Evolutionary conservation across 768 basidiomycete species (phyloP), one percentile per base, ranked within the genome.

Genomic region (Nevesoporus exiguus): DNA sequence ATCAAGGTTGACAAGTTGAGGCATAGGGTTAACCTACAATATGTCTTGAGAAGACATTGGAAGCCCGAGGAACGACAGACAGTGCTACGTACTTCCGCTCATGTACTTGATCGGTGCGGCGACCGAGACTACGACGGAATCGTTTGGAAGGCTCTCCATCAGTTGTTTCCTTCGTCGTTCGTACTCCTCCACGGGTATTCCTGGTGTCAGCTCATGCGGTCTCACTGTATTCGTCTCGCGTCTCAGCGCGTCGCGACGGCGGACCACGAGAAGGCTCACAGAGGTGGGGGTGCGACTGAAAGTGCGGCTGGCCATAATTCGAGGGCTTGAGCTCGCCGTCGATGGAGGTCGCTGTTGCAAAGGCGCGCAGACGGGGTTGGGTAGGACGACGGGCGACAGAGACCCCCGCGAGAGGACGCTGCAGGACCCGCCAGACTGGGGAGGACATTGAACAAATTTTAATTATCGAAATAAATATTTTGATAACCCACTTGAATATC

Each of bases 31-130:
- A 30, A 72, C 88, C 74, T 71, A 93, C 90, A 92, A 93, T 63
- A 93, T 93, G 58, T 87, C 80, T 79, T 58, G 43, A 48, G 37
- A 61, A 45, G 50, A 44, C 7, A 55, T 57, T 55, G 61, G 43
- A 58, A 58, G 27, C 44, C 24, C 43, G 62, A 44, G 42, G 34
- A 22, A 39, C 22, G 43, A 55, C 37, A 41, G 49, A 43, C 52
- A 59, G 36, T 15, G 54, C 59, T 54, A 81, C 85, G 66, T 70
- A 88, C 89, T 86, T 65, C 77, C 82, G 60, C 82, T 86, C 87
- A 94, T 93, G 67, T 87, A 93, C 70, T 93, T 91, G 54, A 94
- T 74, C 2, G 86, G 83, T 2, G 87, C 90, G 7, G 90, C 86
- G 10, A 88, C 78, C 19, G 84, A 83, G 5, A 97, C 79, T 22